Conservation (phyloP, 352 stramenopile genomes). For the Thraustochytrium sp. region DNA sequence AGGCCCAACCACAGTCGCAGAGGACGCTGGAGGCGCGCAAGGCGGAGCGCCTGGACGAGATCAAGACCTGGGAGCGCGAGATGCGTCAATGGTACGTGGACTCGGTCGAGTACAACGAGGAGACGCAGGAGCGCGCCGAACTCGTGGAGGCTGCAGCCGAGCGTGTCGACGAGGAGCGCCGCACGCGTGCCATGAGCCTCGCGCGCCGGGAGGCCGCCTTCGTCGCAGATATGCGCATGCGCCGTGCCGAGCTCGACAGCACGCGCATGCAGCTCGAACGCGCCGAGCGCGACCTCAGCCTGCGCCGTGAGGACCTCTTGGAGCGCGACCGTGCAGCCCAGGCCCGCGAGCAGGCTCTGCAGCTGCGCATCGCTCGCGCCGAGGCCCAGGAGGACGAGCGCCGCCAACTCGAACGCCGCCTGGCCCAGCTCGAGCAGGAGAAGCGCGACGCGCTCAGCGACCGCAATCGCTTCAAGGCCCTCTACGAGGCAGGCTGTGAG, state of each 20-base stretch:
- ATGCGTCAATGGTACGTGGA: slow-evolving; percentile 12
- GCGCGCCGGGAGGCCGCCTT: not conserved
- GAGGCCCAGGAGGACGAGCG: not conserved
- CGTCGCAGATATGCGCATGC: not conserved
- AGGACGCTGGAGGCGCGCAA: no score
- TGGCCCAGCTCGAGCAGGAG: not conserved
- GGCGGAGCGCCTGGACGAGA: not conserved
- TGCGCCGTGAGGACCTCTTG: not conserved
- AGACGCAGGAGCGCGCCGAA: not conserved
- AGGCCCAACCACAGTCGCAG: no score
- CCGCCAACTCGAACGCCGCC: not conserved
- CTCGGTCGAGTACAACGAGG: slow-evolving; percentile 11
- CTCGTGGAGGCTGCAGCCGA: not conserved
- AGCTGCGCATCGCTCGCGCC: not conserved
- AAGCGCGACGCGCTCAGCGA: no score
- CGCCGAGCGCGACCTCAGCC: not conserved
- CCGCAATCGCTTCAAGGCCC: no score
- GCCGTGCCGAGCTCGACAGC: not conserved
- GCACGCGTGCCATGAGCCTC: not conserved
- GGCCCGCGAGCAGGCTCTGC: not conserved
- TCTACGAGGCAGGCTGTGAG: not conserved
- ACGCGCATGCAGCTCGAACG: not conserved
- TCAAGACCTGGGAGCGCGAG: not conserved
- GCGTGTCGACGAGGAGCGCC: not conserved
- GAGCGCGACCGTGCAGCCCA: not conserved